Percentiles rank a stretch among this genome's conserved stretches.
These are phyloP conservation scores for Fonticula alba DNA, from an alignment of 78 protist genomes.

Conservation along the genomic window DNA sequence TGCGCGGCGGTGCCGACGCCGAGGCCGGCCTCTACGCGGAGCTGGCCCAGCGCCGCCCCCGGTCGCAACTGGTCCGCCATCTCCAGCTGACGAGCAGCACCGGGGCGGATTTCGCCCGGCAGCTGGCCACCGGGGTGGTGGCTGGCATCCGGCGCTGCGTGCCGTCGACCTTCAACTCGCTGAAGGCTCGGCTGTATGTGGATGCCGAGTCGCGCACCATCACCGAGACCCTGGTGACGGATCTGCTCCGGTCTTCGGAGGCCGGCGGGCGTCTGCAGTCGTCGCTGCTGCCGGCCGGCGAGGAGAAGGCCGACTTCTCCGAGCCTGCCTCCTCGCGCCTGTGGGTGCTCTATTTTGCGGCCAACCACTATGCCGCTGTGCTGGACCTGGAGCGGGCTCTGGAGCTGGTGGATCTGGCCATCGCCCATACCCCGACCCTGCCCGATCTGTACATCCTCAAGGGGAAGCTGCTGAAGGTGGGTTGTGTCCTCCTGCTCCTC, in stretches of 20 bases:
- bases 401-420: slow-evolving; percentile 14
- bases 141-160: slow-evolving; percentile 28
- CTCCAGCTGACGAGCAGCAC: no score
- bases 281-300: no score
- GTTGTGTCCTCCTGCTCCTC: not conserved
- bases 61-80: no score
- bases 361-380: slow-evolving; percentile 36
- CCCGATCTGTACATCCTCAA: slow-evolving; percentile 45
- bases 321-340: no score
- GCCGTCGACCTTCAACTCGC: slow-evolving; percentile 27
- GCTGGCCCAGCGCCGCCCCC: no score
- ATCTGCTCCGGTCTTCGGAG: no score
- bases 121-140: no score
- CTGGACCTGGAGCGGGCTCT: slow-evolving; percentile 24
- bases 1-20: no score
- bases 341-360: slow-evolving; percentile 30
- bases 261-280: no score
- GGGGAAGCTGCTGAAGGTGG: slow-evolving; percentile 39
- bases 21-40: no score
- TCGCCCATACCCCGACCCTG: slow-evolving; percentile 68
- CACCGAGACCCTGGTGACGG: slow-evolving; percentile 19
- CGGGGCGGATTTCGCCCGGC: no score
- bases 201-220: slow-evolving; percentile 21
- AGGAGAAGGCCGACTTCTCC: no score
- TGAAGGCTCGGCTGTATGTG: slow-evolving; percentile 35